Evolutionary conservation across 495 filamentous ascomycete genomes (phyloP).

Genomic region (Podospora pseudopauciseta): DNA sequence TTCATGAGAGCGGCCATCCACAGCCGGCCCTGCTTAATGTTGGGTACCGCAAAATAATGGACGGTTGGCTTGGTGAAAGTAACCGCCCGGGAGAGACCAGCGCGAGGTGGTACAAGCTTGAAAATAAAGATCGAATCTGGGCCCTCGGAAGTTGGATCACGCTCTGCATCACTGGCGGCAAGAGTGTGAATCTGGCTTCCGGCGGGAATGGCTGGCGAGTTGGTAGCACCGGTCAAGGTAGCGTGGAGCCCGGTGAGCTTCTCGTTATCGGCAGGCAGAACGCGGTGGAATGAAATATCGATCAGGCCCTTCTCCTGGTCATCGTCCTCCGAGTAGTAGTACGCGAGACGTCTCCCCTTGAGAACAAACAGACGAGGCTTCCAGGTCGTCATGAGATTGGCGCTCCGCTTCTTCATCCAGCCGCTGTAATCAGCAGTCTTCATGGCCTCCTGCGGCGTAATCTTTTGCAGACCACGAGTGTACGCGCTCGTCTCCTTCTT

Average conservation of each 20-base stretch:
- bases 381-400: conserved; percentile 94
- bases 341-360: conserved; percentile 83
- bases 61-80: conserved; percentile 96
- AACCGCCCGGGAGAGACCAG: conserved; percentile 82
- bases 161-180: conserved; percentile 42
- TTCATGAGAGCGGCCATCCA: conserved; percentile 99
- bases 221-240: conserved; percentile 80
- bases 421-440: conserved; percentile 86
- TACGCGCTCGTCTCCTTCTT: conserved; percentile 97
- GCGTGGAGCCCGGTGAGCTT: conserved; percentile 85
- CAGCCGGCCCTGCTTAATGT: conserved; percentile 75
- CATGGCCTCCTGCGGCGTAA: conserved; percentile 80
- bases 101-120: conserved; percentile 90
- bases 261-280: conserved; percentile 92
- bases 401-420: conserved; percentile 99
- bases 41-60: conserved; percentile 96
- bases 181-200: conserved; percentile 57
- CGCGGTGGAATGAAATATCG: conserved; percentile 94
- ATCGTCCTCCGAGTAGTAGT: conserved; percentile 94
- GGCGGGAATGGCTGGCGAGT: conserved; percentile 67
- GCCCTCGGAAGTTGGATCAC: conserved; percentile 39
- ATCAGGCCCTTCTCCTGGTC: conserved; percentile 91
- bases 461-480: conserved; percentile 77
- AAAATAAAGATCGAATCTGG: conserved; percentile 83
- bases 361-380: conserved; percentile 92